Conservation (phyloP, 768 basidiomycete genomes). For the Boletellus ananiceps region DNA sequence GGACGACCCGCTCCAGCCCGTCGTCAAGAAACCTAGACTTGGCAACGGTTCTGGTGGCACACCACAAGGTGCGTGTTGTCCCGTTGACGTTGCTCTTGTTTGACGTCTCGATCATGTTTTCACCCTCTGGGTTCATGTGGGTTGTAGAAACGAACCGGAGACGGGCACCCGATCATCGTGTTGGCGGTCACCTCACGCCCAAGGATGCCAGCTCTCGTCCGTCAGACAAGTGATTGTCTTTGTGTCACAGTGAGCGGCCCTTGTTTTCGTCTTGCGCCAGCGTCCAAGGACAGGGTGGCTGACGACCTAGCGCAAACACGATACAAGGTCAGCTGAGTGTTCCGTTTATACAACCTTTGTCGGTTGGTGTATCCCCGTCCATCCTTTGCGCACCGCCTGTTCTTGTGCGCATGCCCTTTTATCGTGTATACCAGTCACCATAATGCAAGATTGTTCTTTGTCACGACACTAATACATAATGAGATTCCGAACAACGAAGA, state of each 20-base stretch:
- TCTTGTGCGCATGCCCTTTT: neutral
- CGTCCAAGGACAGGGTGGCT: neutral
- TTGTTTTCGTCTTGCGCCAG: neutral
- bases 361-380: no score
- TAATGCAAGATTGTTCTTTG: neutral
- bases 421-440: neutral
- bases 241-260: neutral
- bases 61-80: conserved; percentile 4
- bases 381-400: no score
- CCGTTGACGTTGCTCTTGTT: no score
- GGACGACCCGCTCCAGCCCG: conserved; percentile 12
- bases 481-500: neutral
- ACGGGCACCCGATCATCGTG: no score
- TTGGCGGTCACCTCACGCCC: no score
- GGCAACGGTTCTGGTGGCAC: conserved; percentile 12
- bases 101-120: no score
- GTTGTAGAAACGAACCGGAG: no score
- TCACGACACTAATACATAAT: neutral
- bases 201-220: no score
- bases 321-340: no score
- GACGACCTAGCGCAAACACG: neutral
- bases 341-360: no score
- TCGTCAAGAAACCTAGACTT: conserved; percentile 37
- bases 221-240: no score
- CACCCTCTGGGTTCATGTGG: no score